Conservation (phyloP, 345 rosid species). For the Populus tremula region DNA sequence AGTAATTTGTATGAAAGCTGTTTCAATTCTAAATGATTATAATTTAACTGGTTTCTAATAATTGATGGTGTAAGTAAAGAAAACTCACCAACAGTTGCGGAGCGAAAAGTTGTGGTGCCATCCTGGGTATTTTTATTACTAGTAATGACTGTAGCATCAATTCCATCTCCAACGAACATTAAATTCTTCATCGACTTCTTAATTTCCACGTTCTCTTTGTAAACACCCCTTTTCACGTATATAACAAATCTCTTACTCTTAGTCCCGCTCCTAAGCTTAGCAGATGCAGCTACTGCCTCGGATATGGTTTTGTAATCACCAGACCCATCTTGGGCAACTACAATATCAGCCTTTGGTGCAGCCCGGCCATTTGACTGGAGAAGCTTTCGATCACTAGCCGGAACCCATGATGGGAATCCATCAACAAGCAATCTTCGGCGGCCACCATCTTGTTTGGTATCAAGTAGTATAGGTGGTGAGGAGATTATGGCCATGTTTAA, state of each 20-base stretch:
- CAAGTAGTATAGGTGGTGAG: conserved; percentile 8
- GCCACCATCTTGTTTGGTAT: conserved; percentile 21
- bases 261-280: conserved; percentile 18
- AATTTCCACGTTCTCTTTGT: conserved; percentile 60
- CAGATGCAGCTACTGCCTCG: conserved; percentile 59
- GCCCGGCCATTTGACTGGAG: conserved; percentile 28
- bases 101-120: conserved; percentile 68
- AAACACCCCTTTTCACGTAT: conserved; percentile 70
- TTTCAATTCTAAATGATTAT: too few relatives aligned
- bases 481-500: conserved; percentile 38
- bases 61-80: background rate
- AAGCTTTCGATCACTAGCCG: conserved; percentile 54
- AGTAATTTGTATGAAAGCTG: too few relatives aligned
- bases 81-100: conserved; percentile 80
- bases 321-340: conserved; percentile 86
- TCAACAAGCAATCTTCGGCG: conserved; percentile 40
- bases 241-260: conserved; percentile 57
- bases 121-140: conserved; percentile 47
- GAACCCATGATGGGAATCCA: conserved; percentile 69
- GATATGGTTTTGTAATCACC: conserved; percentile 62
- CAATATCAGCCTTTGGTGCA: conserved; percentile 45
- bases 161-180: conserved; percentile 82
- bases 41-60: too few relatives aligned
- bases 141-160: conserved; percentile 64
- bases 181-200: conserved; percentile 52